Conservation (phyloP, 2,329 filamentous ascomycete species). For the Colletotrichum falcatum region DNA sequence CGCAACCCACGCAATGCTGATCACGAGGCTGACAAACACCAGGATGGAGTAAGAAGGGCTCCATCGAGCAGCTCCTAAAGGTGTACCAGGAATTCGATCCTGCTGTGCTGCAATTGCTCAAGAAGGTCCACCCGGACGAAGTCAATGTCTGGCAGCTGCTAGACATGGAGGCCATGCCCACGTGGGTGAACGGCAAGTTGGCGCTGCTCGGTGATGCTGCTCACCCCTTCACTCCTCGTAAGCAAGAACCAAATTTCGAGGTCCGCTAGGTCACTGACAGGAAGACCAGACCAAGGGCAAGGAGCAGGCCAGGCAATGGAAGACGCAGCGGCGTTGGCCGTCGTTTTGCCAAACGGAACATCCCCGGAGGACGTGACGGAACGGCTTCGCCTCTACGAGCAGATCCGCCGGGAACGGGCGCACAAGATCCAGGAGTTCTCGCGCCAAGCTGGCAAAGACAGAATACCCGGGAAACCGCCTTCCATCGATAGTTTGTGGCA, state of each 20-base stretch:
- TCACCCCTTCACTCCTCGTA: slow-evolving; percentile 74
- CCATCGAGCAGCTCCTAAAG: slow-evolving; percentile 52
- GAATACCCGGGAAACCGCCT: slow-evolving; percentile 18
- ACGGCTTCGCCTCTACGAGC: slow-evolving; percentile 69
- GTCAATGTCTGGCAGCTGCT: slow-evolving; percentile 70
- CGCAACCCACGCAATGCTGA: too few species aligned
- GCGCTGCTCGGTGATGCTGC: slow-evolving; percentile 75
- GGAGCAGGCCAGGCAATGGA: slow-evolving; percentile 74
- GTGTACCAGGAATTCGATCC: slow-evolving; percentile 58
- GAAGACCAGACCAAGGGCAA: slow-evolving; percentile 61
- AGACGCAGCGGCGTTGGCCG: slow-evolving; percentile 70
- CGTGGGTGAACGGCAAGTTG: slow-evolving; percentile 65
- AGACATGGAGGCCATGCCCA: slow-evolving; percentile 70
- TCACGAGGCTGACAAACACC: not conserved
- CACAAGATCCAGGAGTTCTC: slow-evolving; percentile 69
- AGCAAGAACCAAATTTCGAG: slow-evolving; percentile 40
- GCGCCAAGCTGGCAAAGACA: slow-evolving; percentile 62
- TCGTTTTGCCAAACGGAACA: slow-evolving; percentile 64
- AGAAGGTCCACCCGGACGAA: slow-evolving; percentile 56
- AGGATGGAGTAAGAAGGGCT: slow-evolving; percentile 56
- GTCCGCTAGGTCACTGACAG: not conserved
- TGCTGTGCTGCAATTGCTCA: slow-evolving; percentile 53
- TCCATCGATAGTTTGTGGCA: slow-evolving; percentile 20
- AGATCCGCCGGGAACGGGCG: slow-evolving; percentile 68
- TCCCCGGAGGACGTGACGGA: slow-evolving; percentile 60